Base-by-base conservation (phyloP, 805 yeast genomes). In the Ogataea salicorniae region DNA sequence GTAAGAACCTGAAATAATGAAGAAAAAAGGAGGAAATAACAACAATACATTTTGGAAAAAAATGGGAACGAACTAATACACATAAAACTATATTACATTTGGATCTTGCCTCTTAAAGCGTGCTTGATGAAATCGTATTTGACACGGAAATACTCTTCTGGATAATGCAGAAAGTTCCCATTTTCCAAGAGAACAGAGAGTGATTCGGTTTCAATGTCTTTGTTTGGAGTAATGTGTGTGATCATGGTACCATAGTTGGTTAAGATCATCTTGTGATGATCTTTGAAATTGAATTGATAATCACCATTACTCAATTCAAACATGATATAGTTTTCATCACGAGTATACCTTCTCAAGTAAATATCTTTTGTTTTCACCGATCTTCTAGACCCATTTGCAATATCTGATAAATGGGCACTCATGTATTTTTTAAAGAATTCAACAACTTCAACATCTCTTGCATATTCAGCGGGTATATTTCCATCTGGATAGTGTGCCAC, bases 201-300 rank as follows among this genome's bases (percentile, higher is more conserved):
- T 34, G 84, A 81, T 54, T 78, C 79, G 2, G 92, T 84, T 62
- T 80, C 81, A 46, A 86, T 82, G 47, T 79, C 79, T 60, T 88
- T 80, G 48, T 78, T 75, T 36, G 94, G 91, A 3, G 91, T 87
- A 45, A 92, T 83, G 58, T 89, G 89, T 26, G 95, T 87, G 17
- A 92, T 76, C 40, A 80, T 80, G 50, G 77, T 74, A 20, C 96
- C 97, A 46, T 79, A 73, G 56, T 83, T 83, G 39, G 91, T 84
- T 37, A 92, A 65, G 49, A 95, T 83, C 46, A 91, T 70, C 68
- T 94, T 94, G 68, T 86, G 91, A 62, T 94, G 99, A 68, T 94
- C 98, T 64, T 85, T 85, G 70, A 94, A 94, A 69, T 94, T 94
- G 71, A 91, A 91, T 67, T 94, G 99, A 67, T 87, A 81, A 38